phyloP scores from a whole-genome alignment of 768 basidiomycete genomes.

The Hericium alpestre region DNA sequence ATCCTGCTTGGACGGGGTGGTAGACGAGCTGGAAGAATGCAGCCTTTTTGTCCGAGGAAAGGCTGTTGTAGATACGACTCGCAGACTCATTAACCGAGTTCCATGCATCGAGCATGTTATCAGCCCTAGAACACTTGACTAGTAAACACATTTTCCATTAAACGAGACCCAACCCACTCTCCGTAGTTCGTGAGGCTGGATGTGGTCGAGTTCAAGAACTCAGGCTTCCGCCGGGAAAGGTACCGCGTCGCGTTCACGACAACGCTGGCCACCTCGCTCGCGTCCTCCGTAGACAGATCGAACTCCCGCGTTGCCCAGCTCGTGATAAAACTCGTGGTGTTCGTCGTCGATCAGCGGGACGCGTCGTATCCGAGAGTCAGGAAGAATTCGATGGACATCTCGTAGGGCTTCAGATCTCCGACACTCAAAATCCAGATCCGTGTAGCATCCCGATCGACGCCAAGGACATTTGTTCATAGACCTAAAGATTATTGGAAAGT shows the following conservation, averaged over 20 bases:
- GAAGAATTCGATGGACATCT: slow-evolving; percentile 63
- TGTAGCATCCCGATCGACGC: slow-evolving; percentile 48
- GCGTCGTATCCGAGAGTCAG: slow-evolving; percentile 52
- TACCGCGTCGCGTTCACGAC: slow-evolving; percentile 45
- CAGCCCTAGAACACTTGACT: too few relatives aligned
- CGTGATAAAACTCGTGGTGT: slow-evolving; percentile 40
- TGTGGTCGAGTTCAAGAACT: slow-evolving; percentile 50
- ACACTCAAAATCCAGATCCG: slow-evolving; percentile 66
- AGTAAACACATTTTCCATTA: too few relatives aligned
- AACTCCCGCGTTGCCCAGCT: slow-evolving; percentile 61
- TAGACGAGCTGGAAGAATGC: slow-evolving; percentile 65
- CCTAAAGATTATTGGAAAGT: slow-evolving; percentile 18
- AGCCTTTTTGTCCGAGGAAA: slow-evolving; percentile 35
- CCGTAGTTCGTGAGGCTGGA: slow-evolving; percentile 57
- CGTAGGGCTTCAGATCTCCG: slow-evolving; percentile 66
- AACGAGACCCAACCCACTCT: too few relatives aligned
- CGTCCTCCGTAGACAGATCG: slow-evolving; percentile 30
- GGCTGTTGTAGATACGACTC: slow-evolving; percentile 40
- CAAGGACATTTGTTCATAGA: slow-evolving; percentile 60
- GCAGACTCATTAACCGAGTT: slow-evolving; percentile 36
- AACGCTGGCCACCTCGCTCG: slow-evolving; percentile 37
- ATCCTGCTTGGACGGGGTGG: slow-evolving; percentile 44
- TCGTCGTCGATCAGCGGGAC: slow-evolving; percentile 43
- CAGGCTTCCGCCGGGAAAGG: slow-evolving; percentile 55
- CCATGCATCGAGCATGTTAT: slow-evolving; percentile 43